Evolutionary conservation across 2,329 filamentous ascomycete species (phyloP).

Genomic region (Orbilia oligospora): DNA sequence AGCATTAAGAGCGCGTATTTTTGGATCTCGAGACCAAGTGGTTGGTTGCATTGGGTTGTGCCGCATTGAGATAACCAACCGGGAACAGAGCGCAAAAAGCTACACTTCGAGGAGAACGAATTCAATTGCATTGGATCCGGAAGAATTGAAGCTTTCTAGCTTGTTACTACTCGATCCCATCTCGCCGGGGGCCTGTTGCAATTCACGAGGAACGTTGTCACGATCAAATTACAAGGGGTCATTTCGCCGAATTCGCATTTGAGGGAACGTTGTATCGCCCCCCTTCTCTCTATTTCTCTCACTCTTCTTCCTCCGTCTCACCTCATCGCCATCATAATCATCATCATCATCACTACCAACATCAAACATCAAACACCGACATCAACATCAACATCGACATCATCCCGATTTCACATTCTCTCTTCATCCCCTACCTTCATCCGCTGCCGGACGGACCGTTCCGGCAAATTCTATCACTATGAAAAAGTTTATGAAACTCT

Average conservation of each 20-base stretch:
- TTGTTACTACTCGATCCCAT: not conserved
- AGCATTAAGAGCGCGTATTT: conserved; percentile 35
- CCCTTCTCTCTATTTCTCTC: conserved; percentile 1
- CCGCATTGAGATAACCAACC: conserved; percentile 4
- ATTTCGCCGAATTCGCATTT: conserved; percentile 26
- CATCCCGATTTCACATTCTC: conserved; percentile 2
- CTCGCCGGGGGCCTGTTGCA: not conserved
- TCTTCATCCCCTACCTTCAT: conserved; percentile 20
- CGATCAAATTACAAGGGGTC: conserved; percentile 22
- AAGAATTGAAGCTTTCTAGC: conserved; percentile 3
- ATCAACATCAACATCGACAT: conserved; percentile 2
- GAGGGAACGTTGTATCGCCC: conserved; percentile 19
- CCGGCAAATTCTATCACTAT: conserved; percentile 22
- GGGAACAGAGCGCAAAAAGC: conserved; percentile 3
- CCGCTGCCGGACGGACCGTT: conserved; percentile 46
- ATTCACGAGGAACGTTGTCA: conserved; percentile 19
- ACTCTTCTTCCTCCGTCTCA: not conserved
- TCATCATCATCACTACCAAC: conserved; percentile 15
- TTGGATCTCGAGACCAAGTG: not conserved
- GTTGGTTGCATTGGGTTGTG: conserved; percentile 34
- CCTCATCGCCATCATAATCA: conserved; percentile 13
- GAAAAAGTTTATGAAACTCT: conserved; percentile 58
- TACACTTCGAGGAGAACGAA: not conserved
- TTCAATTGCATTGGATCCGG: conserved; percentile 15
- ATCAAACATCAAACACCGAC: too few relatives aligned